A percentile compares a stretch with the other conserved stretches of the same genome.
phyloP scores from a whole-genome alignment of 2,329 filamentous ascomycete species.

The Dactylellina cionopaga region DNA sequence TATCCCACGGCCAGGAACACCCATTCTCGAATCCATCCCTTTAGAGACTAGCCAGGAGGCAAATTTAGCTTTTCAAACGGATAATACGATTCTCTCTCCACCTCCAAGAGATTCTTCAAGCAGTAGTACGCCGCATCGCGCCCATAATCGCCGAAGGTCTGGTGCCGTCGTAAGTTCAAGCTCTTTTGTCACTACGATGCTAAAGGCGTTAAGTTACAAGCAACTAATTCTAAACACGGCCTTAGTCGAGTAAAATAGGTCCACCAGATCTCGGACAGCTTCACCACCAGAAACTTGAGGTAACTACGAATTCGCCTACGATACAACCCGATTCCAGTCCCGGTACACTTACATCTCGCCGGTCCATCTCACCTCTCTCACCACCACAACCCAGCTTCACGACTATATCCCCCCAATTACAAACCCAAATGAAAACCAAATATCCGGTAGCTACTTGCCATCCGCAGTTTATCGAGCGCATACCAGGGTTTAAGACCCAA shows the following conservation, averaged over 20 bases:
- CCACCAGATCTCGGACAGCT: slow-evolving; percentile 2
- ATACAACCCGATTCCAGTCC: neutral
- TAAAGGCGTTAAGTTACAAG: no score
- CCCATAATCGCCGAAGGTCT: neutral
- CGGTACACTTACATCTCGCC: neutral
- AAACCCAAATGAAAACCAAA: neutral
- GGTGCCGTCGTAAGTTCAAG: slow-evolving; percentile 10
- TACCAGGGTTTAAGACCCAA: neutral
- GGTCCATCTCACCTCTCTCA: neutral
- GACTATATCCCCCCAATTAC: slow-evolving; percentile 5
- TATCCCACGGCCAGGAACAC: no score
- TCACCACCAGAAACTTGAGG: neutral
- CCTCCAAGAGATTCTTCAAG: no score
- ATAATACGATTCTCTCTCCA: no score
- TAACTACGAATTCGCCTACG: no score
- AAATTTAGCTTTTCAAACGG: no score
- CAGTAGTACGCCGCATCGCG: neutral
- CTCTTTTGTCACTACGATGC: no score
- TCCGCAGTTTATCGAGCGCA: neutral
- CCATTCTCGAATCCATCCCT: no score
- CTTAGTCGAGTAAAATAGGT: neutral
- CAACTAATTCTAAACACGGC: neutral
- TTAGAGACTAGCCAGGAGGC: no score
- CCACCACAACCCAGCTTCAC: slow-evolving; percentile 6
- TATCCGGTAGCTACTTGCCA: slow-evolving; percentile 21